Evolutionary conservation across 1,284 basidiomycete genomes (phyloP), one percentile per base, ranked within the genome.

Genomic region (Phlebopus sp.): DNA sequence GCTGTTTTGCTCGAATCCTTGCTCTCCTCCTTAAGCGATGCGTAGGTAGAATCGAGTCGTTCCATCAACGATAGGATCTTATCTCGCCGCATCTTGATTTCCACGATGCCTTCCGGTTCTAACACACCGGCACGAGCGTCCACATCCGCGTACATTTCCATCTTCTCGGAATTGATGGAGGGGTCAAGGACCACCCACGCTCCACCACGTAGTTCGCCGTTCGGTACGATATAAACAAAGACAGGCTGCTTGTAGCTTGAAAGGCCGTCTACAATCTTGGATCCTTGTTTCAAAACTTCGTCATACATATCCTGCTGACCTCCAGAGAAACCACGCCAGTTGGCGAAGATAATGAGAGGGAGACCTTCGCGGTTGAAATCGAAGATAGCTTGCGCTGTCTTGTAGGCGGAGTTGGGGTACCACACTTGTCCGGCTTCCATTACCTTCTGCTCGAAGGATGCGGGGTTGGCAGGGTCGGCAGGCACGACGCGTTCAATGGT

Each of bases 351-450:
- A 69, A 99, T 92, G 53, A 99, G 79, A 4, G 97, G 97, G 18
- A 99, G 78, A 35, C 92, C 93, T 71, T 99, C 97, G 43, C 94
- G 87, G 74, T 96, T 90, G 75, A 99, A 93, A 75, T 99, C 97
- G 70, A 95, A 92, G 74, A 99, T 99, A 14, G 97, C 95, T 64
- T 98, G 97, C 8, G 96, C 97, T 19, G 97, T 99, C 81, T 99
- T 99, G 78, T 97, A 96, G n/a, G 97, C 95, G 23, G 92, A 96
- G 72, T 99, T 99, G 42, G 97, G 97, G 72, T 98, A 99, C 97
- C 97, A 99, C 13, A 90, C 97, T 69, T 99, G 97, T 62, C 97
- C 97, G 30, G 97, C 97, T 68, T 99, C 96, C 86, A 98, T 95
- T 69, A 99, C 94, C 59, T 89, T 87, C 67, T 95, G 95, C 72